These are phyloP conservation scores for Apiotrichum siamense DNA, from an alignment of 1,284 basidiomycete species.

Conservation along the genomic window DNA sequence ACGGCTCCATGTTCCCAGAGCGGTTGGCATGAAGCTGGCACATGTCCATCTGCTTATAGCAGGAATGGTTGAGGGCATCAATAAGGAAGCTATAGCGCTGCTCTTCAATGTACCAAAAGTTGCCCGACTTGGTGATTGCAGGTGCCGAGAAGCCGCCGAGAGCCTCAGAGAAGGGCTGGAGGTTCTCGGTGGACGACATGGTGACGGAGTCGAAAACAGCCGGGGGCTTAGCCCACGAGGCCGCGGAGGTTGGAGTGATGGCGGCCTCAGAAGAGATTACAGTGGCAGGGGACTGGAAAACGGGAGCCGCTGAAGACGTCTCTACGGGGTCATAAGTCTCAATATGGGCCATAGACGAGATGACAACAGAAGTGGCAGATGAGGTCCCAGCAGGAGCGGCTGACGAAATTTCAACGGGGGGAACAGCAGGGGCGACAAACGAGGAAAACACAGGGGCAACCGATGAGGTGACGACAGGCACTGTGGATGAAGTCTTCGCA, in stretches of 20 bases:
- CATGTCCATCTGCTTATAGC: conserved; percentile 26
- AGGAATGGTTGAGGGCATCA: conserved; percentile 23
- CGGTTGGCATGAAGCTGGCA: conserved; percentile 24
- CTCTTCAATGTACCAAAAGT: conserved; percentile 4
- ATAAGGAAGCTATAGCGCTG: conserved; percentile 23
- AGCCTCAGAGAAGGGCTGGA: conserved; percentile 26
- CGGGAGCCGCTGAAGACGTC: not conserved
- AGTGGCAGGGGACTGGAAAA: not conserved
- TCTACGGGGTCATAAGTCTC: too few relatives aligned
- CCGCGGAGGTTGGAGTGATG: conserved; percentile 1
- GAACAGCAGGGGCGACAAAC: conserved; percentile 22
- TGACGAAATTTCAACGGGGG: conserved; percentile 19
- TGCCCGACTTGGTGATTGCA: conserved; percentile 12
- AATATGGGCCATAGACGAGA: not conserved
- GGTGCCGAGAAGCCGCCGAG: conserved; percentile 28
- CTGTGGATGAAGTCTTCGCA: too few relatives aligned
- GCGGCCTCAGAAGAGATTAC: not conserved
- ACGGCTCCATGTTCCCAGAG: conserved; percentile 16
- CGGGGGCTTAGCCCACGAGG: too few relatives aligned
- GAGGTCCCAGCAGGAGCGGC: not conserved
- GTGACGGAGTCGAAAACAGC: too few relatives aligned
- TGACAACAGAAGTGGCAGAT: not conserved
- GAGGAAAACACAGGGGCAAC: conserved; percentile 14
- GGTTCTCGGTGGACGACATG: conserved; percentile 15
- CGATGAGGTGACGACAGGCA: not conserved